Evolutionary conservation across 805 yeast genomes (phyloP), one percentile per base, ranked within the genome.

Genomic region (Jamesozyma jinghongensis): DNA sequence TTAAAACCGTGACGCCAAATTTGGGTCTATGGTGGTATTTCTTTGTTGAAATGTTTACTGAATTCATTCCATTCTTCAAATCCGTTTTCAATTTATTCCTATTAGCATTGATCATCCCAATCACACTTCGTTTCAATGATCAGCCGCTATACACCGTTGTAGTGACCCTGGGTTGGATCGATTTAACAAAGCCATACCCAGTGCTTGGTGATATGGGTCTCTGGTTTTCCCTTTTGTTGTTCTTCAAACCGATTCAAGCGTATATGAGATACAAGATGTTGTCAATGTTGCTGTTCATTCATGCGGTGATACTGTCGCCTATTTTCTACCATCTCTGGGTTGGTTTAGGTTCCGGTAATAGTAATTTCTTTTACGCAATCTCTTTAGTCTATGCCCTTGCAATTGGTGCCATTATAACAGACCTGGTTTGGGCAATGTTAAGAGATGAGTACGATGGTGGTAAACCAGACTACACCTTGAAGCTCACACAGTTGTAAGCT

Each of bases 21-120:
- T 61, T 92, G 49, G 98, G 98, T 0, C 67, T 92, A 17, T 92
- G 99, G 99, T 92, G 99, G 99, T 92, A 92, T 66, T 79, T 88
- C 53, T 92, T 92, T 68, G 83, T 90, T 32, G 98, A 92, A 62
- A 84, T 92, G 77, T 92, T 92, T 63, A 92, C 82, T 41, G 83
- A 79, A 56, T 92, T 90, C 69, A 73, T 81, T 22, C 78, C 85
- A 17, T 87, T 92, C 54, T 92, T 84, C 68, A 65, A 80, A 31
- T 79, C 86, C 10, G 80, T 87, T 17, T 92, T 88, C 75, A 88
- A 87, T 53, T 54, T 88, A 35, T 86, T 79, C 62, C 62, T 78
- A 13, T 67, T 77, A 16, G 65, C 80, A 2, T 83, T 84, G 57
- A 69, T 80, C 3, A 44, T 83, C 2, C 97, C 97, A 13, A 52